Evolutionary conservation across 2,329 filamentous ascomycete genomes (phyloP).

Genomic region (Alternaria ethzedia): DNA sequence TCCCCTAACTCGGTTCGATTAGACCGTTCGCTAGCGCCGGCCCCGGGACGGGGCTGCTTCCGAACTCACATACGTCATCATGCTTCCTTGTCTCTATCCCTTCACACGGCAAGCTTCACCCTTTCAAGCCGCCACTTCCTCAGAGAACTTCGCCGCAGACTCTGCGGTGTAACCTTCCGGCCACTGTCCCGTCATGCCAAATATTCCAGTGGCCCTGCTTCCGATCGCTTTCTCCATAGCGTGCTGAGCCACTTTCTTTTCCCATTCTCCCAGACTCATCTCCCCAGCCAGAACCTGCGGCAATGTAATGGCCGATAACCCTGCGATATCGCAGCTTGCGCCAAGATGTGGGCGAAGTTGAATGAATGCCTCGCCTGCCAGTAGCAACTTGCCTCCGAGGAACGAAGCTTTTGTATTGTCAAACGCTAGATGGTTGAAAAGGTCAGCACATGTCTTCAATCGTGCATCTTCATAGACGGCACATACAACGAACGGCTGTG

Average conservation of each 20-base stretch:
- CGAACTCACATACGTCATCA: not conserved
- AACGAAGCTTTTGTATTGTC: constrained; percentile 43
- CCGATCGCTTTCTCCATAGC: constrained; percentile 24
- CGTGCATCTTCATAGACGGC: not conserved
- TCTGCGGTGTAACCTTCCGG: constrained; percentile 10
- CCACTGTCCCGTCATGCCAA: constrained; percentile 26
- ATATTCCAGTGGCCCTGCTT: constrained; percentile 15
- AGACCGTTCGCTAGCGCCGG: not conserved
- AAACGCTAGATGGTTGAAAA: constrained; percentile 23
- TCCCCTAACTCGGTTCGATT: not conserved
- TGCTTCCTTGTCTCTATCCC: not conserved
- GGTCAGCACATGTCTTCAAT: not conserved
- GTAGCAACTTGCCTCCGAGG: constrained; percentile 48
- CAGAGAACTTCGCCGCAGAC: not conserved
- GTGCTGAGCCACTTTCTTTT: constrained; percentile 31
- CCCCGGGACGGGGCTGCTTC: no score
- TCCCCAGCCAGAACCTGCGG: constrained; percentile 45
- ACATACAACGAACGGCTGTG: constrained; percentile 49
- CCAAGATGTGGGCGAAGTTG: constrained; percentile 53
- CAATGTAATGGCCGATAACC: constrained; percentile 48
- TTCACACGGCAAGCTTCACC: not conserved
- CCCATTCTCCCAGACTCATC: constrained; percentile 40
- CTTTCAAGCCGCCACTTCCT: not conserved
- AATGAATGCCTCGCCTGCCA: constrained; percentile 54
- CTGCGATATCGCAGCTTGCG: constrained; percentile 53